Evolutionary conservation across 345 rosid genomes (phyloP), one percentile per base, ranked within the genome.

Genomic region (Ceriops tagal): DNA sequence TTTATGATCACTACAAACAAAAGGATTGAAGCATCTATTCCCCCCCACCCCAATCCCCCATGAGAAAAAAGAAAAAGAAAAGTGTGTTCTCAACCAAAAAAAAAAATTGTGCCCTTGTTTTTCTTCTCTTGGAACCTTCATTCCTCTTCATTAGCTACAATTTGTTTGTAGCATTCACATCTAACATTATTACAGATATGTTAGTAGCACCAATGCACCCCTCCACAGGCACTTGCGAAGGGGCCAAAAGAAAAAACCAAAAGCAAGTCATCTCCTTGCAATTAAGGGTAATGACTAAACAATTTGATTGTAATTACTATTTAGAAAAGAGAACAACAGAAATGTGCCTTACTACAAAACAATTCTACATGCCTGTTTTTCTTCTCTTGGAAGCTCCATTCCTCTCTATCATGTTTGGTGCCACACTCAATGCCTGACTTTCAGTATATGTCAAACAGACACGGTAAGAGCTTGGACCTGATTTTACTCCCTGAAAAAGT

Each of bases 401-500:
- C 71, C 72, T 75, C 67, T 76, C 76, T 13, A 64, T 67, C 47
- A 73, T 69, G 73, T 72, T 53, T 15, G 73, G 73, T 64, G 66
- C 74, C 53, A 19, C 68, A 71, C 71, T 76, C 28, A 81, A 80
- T 34, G 81, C 69, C 73, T 68, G 80, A 18, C 62, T 18, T 62
- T 71, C 77, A 19, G 80, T 70, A 78, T 86, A 93, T 37, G 88
- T 87, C 81, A 91, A 74, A 75, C 93, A 90, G 68, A 93, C 83
- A 43, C 81, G 87, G 67, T 85, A 84, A 75, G 85, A 64, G 71
- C 85, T 78, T 49, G 82, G 73, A 61, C 87, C 81, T 65, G 81
- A 82, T 87, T 86, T 86, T 75, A 81, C 84, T 62, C 82, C 90
- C 98, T 91, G 92, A 82, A 86, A 73, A 78, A 74, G 73, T 85